These are phyloP conservation scores for Aureobasidium mangrovei DNA, from an alignment of 2,329 filamentous ascomycete species.

Conservation along the genomic window DNA sequence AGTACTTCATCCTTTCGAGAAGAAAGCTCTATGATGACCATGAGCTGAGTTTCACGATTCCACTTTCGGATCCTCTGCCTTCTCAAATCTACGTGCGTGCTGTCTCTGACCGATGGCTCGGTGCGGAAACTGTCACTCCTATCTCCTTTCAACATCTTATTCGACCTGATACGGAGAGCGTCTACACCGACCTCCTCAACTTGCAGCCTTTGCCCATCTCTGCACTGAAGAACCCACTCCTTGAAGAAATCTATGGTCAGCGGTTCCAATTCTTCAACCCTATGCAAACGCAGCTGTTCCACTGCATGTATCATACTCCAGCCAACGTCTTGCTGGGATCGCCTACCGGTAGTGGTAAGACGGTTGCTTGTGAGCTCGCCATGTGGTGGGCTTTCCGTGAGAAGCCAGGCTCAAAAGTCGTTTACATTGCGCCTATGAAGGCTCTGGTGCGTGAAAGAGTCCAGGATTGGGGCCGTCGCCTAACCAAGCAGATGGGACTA, in stretches of 20 bases:
- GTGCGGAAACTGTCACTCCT: slow-evolving; percentile 88
- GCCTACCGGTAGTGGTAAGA: slow-evolving; percentile 95
- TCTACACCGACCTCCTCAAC: slow-evolving; percentile 90
- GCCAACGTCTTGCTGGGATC: slow-evolving; percentile 91
- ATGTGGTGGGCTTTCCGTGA: slow-evolving; percentile 99
- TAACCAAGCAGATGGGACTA: slow-evolving; percentile 74
- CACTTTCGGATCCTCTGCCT: slow-evolving; percentile 82
- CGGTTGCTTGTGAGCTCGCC: slow-evolving; percentile 85
- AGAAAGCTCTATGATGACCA: slow-evolving; percentile 93
- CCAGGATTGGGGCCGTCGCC: slow-evolving; percentile 80
- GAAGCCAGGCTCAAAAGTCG: slow-evolving; percentile 88
- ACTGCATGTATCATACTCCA: slow-evolving; percentile 85
- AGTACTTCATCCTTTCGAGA: slow-evolving; percentile 87
- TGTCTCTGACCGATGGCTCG: slow-evolving; percentile 92
- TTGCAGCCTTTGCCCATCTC: slow-evolving; percentile 81
- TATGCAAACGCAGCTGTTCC: slow-evolving; percentile 98
- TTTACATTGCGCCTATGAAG: slow-evolving; percentile 99
- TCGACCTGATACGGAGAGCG: slow-evolving; percentile 90
- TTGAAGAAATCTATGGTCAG: slow-evolving; percentile 82
- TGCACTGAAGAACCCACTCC: slow-evolving; percentile 73
- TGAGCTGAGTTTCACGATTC: slow-evolving; percentile 95
- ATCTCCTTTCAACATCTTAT: slow-evolving; percentile 98
- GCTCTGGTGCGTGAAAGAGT: slow-evolving; percentile 93
- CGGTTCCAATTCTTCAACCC: slow-evolving; percentile 97
- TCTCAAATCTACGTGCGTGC: slow-evolving; percentile 93